phyloP scores from a whole-genome alignment of 805 yeast species.

The Suhomyces tanzawaensis region DNA sequence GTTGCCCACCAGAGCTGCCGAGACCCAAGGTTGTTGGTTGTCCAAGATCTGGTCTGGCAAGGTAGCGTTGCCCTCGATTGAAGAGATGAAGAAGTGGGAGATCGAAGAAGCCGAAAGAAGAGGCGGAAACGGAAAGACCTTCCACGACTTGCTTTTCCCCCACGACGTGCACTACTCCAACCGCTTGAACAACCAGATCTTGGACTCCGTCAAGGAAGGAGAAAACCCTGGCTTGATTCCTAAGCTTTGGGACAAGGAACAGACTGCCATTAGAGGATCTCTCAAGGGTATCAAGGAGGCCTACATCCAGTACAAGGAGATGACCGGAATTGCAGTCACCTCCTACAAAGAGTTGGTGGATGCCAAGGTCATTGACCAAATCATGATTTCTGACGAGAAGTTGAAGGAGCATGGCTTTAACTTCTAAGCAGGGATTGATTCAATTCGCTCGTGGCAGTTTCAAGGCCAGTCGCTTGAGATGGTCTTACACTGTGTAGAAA shows the following conservation, averaged over 20 bases:
- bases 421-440: constrained; percentile 3
- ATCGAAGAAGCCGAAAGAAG: constrained; percentile 22
- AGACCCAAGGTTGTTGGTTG: constrained; percentile 45
- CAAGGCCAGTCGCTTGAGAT: too few relatives aligned
- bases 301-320: constrained; percentile 38
- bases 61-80: constrained; percentile 36
- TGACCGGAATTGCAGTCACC: constrained; percentile 36
- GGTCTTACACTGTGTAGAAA: too few relatives aligned
- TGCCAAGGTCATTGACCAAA: constrained; percentile 14
- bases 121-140: constrained; percentile 19
- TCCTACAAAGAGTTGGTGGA: constrained; percentile 40
- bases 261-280: constrained; percentile 41
- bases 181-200: constrained; percentile 26
- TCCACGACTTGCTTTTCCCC: constrained; percentile 49
- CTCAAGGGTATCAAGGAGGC: constrained; percentile 45
- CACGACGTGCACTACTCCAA: constrained; percentile 60
- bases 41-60: constrained; percentile 44
- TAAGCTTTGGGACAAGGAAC: constrained; percentile 51
- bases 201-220: constrained; percentile 9
- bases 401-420: constrained; percentile 15
- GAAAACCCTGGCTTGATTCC: constrained; percentile 43
- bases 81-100: constrained; percentile 34
- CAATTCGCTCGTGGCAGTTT: too few relatives aligned
- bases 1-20: constrained; percentile 51
- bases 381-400: constrained; percentile 16